These are phyloP conservation scores for Houttuynia cordata DNA, from an alignment of 164 flowering plant genomes.

Conservation along the genomic window DNA sequence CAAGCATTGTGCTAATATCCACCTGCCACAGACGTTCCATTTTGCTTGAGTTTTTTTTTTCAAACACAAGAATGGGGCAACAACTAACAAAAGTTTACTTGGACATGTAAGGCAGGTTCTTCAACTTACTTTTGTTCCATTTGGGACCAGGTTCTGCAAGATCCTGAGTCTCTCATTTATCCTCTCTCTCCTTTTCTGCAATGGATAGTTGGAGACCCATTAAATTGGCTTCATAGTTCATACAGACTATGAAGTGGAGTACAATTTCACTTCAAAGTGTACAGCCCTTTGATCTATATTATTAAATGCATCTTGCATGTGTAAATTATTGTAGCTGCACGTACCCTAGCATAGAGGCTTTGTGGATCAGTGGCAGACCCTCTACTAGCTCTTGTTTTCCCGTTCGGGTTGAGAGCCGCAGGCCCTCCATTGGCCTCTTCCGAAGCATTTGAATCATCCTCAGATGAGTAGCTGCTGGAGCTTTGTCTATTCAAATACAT, in stretches of 20 bases:
- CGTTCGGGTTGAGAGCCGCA: constrained; percentile 22
- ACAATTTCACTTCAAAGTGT: too few species aligned
- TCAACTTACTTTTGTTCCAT: constrained; percentile 77
- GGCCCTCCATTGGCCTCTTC: constrained; percentile 29
- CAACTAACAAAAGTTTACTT: not conserved
- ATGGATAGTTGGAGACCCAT: not conserved
- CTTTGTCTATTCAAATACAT: constrained; percentile 17
- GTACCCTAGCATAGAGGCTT: constrained; percentile 96
- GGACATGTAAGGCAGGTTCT: too few species aligned
- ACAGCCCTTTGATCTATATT: too few species aligned
- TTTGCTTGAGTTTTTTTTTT: not conserved
- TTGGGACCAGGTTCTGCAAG: constrained; percentile 78
- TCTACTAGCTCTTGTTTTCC: constrained; percentile 59
- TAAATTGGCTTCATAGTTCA: not conserved
- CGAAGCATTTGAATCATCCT: constrained; percentile 50
- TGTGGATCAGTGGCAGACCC: constrained; percentile 92
- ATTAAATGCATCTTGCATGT: too few species aligned
- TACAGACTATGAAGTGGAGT: too few species aligned
- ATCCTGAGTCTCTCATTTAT: constrained; percentile 75
- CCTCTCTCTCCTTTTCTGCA: constrained; percentile 87
- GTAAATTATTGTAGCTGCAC: not conserved
- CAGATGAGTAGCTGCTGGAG: constrained; percentile 49
- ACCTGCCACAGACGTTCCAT: constrained; percentile 27
- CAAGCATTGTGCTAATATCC: constrained; percentile 97
- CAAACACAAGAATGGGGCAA: too few species aligned